phyloP scores from a whole-genome alignment of 208 protist species.

The Leishmania tropica region DNA sequence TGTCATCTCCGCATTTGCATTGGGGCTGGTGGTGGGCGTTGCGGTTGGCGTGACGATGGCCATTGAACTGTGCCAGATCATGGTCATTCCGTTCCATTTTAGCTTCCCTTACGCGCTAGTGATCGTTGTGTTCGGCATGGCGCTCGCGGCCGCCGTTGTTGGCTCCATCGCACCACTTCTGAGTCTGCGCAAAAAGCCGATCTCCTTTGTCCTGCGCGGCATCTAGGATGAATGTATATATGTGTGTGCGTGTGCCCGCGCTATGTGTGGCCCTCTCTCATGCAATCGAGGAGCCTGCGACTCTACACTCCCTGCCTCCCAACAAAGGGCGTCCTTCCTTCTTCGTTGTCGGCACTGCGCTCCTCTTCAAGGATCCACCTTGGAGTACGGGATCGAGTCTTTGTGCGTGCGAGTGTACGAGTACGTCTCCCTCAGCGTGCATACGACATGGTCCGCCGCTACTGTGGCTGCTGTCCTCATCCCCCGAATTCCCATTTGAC shows the following conservation, averaged over 20 bases:
- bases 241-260: not conserved
- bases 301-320: no score
- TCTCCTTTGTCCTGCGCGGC: constrained; percentile 77
- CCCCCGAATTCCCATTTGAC: no score
- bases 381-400: no score
- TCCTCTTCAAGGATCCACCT: no score
- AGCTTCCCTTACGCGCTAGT: constrained; percentile 90
- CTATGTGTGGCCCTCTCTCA: not conserved
- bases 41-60: constrained; percentile 83
- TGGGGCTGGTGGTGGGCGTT: constrained; percentile 75
- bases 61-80: constrained; percentile 87
- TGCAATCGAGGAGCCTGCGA: no score
- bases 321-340: no score
- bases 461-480: no score
- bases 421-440: no score
- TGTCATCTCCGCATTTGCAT: constrained; percentile 90
- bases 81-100: constrained; percentile 90
- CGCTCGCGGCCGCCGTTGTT: constrained; percentile 82
- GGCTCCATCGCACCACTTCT: constrained; percentile 86
- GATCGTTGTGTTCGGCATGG: constrained; percentile 67
- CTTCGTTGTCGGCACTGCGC: no score
- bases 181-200: constrained; percentile 64
- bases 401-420: no score
- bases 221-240: not conserved
- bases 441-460: no score